Evolutionary conservation across 805 yeast genomes (phyloP), one percentile per base, ranked within the genome.

Genomic region (Metschnikowia colocasiae): DNA sequence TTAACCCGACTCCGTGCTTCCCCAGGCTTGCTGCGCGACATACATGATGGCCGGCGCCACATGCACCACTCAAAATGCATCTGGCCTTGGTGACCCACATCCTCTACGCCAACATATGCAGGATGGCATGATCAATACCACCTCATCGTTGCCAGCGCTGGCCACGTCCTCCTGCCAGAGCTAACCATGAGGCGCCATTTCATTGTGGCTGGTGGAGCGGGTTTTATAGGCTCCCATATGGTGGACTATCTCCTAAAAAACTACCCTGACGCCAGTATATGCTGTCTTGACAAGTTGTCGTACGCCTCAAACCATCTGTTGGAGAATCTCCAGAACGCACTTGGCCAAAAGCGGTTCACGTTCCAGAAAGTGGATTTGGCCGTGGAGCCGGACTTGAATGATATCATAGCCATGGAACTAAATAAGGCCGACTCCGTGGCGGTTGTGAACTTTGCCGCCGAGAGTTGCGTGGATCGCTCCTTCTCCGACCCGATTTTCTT

Each of bases 181-280:
- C 31, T 16, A 6, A 15, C 25, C 29, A 25, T 27, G 29, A 16
- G 33, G 8, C 42, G 20, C 18, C 53, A 46, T 31, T 52, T 76
- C 9, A 60, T 79, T 26, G 73, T 79, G 4, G 74, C 83, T 6
- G 83, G 83, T 6, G 83, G 82, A 1, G 79, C 79, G 5, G 84
- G 84, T 1, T 79, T 79, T 50, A 73, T 79, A 49, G 83, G 82
- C 3, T 74, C 80, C 1, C 71, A 78, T 64, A 63, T 74, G 40
- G 63, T 74, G 12, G 62, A 69, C 9, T 59, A 62, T 45, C 57
- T 74, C 43, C 69, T 70, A 1, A 23, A 41, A 3, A 48, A 51
- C 22, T 59, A 64, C 45, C 69, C 71, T 1, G 30, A 54, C 6
- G 61, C 62, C 49, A 55, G 53, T 8, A 70, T 79, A 30, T 58